A percentile compares a stretch with the other conserved stretches of the same genome.
Evolutionary conservation across 495 filamentous ascomycete genomes (phyloP).

Genomic region (Talaromyces thailandensis): DNA sequence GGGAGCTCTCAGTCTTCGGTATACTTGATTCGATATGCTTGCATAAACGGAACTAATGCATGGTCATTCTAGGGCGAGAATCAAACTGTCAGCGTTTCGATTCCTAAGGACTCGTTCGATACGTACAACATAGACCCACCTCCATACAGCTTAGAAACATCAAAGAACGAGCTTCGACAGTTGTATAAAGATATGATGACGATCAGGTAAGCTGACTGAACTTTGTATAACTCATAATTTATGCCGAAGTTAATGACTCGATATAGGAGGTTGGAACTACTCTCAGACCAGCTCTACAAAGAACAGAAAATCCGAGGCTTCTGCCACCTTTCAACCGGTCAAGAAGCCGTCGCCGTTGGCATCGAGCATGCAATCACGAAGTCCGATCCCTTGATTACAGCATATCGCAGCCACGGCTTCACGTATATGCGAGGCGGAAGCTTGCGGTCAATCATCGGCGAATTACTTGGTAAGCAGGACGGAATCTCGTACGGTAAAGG

Average conservation of each 20-base stretch:
- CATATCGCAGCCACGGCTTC: constrained; percentile 5
- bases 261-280: constrained; percentile 14
- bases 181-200: constrained; percentile 16
- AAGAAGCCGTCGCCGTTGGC: constrained; percentile 12
- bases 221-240: background rate
- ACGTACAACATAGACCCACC: constrained; percentile 19
- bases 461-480: constrained; percentile 2
- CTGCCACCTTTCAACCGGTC: constrained; percentile 21
- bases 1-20: background rate
- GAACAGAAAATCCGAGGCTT: constrained; percentile 26
- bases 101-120: constrained; percentile 16
- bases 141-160: constrained; percentile 17
- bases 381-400: constrained; percentile 3
- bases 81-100: constrained; percentile 13
- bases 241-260: background rate
- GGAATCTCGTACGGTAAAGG: constrained; percentile 5
- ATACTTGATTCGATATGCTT: background rate
- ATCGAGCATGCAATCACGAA: constrained; percentile 7
- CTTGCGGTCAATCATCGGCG: background rate
- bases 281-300: constrained; percentile 21
- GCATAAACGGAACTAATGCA: constrained; percentile 6
- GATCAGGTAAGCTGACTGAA: constrained; percentile 5
- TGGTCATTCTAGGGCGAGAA: constrained; percentile 13
- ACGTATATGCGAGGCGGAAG: constrained; percentile 3
- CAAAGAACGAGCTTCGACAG: constrained; percentile 18